Base-by-base conservation (phyloP, 2,329 filamentous ascomycete genomes). In the Ascochyta clinopodiicola region DNA sequence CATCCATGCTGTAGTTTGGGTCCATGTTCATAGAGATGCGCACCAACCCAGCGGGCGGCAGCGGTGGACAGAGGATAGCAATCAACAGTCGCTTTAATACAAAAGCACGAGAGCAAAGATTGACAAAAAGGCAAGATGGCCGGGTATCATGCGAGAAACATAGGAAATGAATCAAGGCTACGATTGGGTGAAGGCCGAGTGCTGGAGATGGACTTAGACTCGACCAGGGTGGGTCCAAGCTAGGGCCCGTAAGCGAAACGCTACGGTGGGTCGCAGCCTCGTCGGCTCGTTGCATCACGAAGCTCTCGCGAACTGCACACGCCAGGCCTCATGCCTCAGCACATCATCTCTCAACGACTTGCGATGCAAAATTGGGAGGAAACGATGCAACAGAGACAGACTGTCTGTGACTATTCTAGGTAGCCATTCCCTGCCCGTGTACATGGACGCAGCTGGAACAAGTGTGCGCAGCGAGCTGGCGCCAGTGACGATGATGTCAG, bases 1-100 rank as follows among this genome's bases (percentile, higher is more conserved):
- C 70, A 44, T 74, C 71, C 71, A 75, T 73, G 56, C 53, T 66
- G 46, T 69, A 69, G 35, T 51, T 57, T 48, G 81, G 78, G 48
- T 85, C 84, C 74, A 86, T 79, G 69, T 85, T 85, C 69, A 83
- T 71, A 52, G 80, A 79, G 79, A 62, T 58, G 43, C 39, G 43
- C 38, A 42, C 42, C 25, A 34, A 22, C 38, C 29, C 21, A 34
- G 51, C 12, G n/a, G 34, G 47, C 38, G 42, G 24, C 37, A 31
- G 53, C 15, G 50, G 31, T 37, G 47, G 52, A 21, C 35, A 44
- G 32, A 25, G 19, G 29, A 43, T n/a, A 27, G 44, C 44, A 43
- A 35, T 27, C 44, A 24, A 24, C 9, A 3, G 27, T 9, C 12
- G n/a, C 17, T 32, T 29, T 22, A 24, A n/a, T 31, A 17, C 13